These are phyloP conservation scores for Tieghemiomyces parasiticus DNA, from an alignment of 192 early-diverging fungal genomes.

Conservation along the genomic window DNA sequence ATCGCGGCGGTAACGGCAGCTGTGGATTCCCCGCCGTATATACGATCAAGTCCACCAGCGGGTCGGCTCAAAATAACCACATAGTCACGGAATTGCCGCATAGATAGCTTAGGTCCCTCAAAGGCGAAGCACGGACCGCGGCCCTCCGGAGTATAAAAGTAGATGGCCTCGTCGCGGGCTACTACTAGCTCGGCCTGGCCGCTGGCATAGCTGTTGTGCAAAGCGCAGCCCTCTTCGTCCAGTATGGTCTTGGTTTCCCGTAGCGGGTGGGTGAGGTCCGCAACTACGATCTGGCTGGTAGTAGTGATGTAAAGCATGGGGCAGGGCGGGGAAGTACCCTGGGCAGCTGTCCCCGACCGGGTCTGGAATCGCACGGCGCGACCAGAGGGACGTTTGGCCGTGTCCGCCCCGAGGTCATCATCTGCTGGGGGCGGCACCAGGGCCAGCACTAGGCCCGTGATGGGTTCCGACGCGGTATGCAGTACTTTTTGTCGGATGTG, in stretches of 20 bases:
- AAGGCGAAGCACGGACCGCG: slow-evolving; percentile 85
- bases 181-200: slow-evolving; percentile 67
- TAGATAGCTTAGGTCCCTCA: slow-evolving; percentile 37
- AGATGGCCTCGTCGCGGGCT: slow-evolving; percentile 79
- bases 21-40: too few species aligned
- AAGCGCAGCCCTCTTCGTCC: slow-evolving; percentile 70
- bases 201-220: slow-evolving; percentile 56
- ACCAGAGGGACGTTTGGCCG: too few species aligned
- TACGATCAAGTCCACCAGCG: neutral
- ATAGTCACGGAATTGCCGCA: slow-evolving; percentile 20
- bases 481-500: slow-evolving; percentile 63
- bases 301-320: slow-evolving; percentile 27
- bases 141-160: slow-evolving; percentile 83
- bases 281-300: slow-evolving; percentile 12
- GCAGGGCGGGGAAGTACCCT: too few species aligned
- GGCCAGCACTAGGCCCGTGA: slow-evolving; percentile 65
- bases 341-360: too few species aligned
- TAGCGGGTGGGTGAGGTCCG: slow-evolving; percentile 5
- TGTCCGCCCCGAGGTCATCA: neutral
- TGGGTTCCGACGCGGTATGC: slow-evolving; percentile 66
- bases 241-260: slow-evolving; percentile 29
- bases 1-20: neutral
- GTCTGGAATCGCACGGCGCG: too few species aligned
- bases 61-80: neutral
- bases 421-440: slow-evolving; percentile 6